Base-by-base conservation (phyloP, 306 rosid genomes). In the Pachyrhizus erosus region DNA sequence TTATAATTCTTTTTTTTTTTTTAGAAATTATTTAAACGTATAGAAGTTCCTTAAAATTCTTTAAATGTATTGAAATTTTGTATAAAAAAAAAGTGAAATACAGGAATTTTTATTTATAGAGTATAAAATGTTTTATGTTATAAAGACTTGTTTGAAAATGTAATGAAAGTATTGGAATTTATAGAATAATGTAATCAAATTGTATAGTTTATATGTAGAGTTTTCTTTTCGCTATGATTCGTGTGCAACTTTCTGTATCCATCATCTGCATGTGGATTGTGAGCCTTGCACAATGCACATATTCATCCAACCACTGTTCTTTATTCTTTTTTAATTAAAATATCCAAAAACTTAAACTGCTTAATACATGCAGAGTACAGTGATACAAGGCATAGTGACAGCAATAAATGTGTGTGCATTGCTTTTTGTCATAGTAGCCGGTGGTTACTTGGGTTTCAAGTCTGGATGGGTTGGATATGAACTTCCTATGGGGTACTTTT, bases 391-490 rank as follows among this genome's bases (percentile, higher is more conserved):
- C 68, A 74, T 92, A 81, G 88, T 90, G 61, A 96, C 99, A 27
- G 76, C 80, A 75, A 91, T 90, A 51, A 96, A 96, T 83, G 76
- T 89, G 68, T 93, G 94, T 82, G 99, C 96, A 66, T 85, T 96
- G 94, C 81, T 89, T 52, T 96, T 96, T 88, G 93, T 96, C 17
- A 69, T 93, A 73, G 75, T 75, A 64, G 97, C 92, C 27, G 99
- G 99, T 72, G 43, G 92, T 81, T 96, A 93, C 79, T 39, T 92
- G 58, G 98, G 98, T 43, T 96, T 93, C 91, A 89, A 89, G 86
- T 80, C 91, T 78, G 98, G 99, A 84, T 96, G 99, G 99, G 78
- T 75, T 87, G 99, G 99, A 86, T 96, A 96, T 80, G 84, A 88
- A 49, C 91, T 96, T 87, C 93, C 96, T 79, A 73, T 89, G 1